A percentile compares a stretch with the other conserved stretches of the same genome.
Evolutionary conservation across 345 rosid genomes (phyloP).

Genomic region (Rhodamnia rubescens): DNA sequence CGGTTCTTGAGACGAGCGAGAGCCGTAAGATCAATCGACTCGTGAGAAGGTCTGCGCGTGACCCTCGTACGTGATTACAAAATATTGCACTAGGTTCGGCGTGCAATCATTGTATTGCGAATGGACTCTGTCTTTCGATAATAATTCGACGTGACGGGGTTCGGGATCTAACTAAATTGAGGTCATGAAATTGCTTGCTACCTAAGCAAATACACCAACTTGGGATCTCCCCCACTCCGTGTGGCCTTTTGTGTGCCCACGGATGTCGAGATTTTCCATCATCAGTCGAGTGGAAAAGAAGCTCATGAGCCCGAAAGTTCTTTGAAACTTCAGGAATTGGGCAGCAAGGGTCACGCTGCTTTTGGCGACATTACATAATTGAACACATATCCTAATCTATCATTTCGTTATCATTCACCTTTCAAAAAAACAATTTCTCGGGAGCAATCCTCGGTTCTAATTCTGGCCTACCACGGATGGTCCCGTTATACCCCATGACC

Average conservation of each 20-base stretch:
- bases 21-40: too few species aligned
- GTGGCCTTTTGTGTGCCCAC: not conserved
- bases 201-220: not conserved
- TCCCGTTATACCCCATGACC: not conserved
- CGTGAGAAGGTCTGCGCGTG: too few species aligned
- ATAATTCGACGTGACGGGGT: too few species aligned
- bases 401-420: not conserved
- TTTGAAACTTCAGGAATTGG: not conserved
- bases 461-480: not conserved
- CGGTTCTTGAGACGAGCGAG: too few species aligned
- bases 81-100: not conserved
- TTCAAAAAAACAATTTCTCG: not conserved
- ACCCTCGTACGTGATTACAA: too few species aligned
- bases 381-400: not conserved
- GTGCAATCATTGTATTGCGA: not conserved
- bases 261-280: not conserved
- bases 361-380: not conserved
- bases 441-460: too few species aligned
- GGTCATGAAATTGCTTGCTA: not conserved
- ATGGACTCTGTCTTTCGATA: not conserved
- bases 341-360: not conserved
- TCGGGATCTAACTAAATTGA: too few species aligned
- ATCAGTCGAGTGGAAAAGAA: not conserved
- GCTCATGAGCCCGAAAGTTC: not conserved
- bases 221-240: not conserved